phyloP scores from a whole-genome alignment of 768 basidiomycete genomes.

The Mycena metata region DNA sequence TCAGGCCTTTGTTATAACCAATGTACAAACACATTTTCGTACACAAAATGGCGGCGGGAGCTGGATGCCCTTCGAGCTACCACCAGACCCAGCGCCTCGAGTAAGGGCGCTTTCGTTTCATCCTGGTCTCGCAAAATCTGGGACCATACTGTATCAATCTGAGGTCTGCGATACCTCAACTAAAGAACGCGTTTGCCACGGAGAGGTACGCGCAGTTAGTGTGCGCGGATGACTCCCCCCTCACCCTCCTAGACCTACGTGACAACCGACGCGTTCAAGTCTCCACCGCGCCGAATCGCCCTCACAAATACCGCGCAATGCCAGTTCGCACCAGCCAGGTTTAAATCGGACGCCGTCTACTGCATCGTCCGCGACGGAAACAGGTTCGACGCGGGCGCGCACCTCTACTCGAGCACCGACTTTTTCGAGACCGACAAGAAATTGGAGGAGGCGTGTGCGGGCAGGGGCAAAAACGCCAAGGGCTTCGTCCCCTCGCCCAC shows the following conservation, averaged over 20 bases:
- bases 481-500: constrained; percentile 83
- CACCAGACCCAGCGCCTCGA: constrained; percentile 67
- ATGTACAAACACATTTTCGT: constrained; percentile 78
- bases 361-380: constrained; percentile 86
- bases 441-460: constrained; percentile 88
- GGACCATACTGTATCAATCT: constrained; percentile 84
- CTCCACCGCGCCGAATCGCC: constrained; percentile 64
- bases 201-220: constrained; percentile 65
- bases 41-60: constrained; percentile 89
- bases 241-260: constrained; percentile 77
- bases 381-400: constrained; percentile 60
- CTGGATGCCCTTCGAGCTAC: constrained; percentile 85
- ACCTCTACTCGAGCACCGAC: constrained; percentile 87
- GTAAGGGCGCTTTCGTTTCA: constrained; percentile 88
- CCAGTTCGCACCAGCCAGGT: constrained; percentile 91
- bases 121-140: constrained; percentile 71
- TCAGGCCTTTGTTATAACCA: constrained; percentile 90
- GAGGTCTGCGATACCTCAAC: constrained; percentile 63
- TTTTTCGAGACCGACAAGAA: constrained; percentile 77
- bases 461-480: constrained; percentile 82
- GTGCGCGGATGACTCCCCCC: constrained; percentile 15
- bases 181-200: constrained; percentile 70
- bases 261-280: constrained; percentile 86
- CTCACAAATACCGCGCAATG: constrained; percentile 81
- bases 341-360: constrained; percentile 87